phyloP scores from a whole-genome alignment of 108 stramenopile species.

The Cylindrotheca closterium region DNA sequence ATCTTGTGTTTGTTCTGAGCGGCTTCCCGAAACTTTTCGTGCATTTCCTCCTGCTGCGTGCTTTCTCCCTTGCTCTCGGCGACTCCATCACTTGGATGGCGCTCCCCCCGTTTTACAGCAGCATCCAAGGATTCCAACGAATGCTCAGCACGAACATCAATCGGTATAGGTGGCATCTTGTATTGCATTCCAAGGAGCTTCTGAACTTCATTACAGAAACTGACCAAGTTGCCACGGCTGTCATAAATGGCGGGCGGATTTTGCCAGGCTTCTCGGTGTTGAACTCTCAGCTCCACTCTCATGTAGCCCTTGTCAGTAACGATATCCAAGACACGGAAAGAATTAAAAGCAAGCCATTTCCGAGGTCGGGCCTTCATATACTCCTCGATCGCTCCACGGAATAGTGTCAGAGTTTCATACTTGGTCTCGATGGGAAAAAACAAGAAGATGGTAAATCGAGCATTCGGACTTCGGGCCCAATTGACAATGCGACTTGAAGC shows the following conservation, averaged over 20 bases:
- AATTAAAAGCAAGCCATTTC: conserved; percentile 57
- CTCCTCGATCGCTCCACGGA: conserved; percentile 56
- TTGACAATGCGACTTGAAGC: conserved; percentile 67
- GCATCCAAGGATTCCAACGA: no score
- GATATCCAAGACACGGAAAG: conserved; percentile 53
- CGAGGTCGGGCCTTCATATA: conserved; percentile 60
- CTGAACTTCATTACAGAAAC: conserved; percentile 58
- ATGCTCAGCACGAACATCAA: no score
- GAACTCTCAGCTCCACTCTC: conserved; percentile 48
- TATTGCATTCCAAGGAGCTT: conserved; percentile 73
- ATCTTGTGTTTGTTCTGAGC: no score
- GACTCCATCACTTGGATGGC: no score
- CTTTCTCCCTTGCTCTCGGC: no score
- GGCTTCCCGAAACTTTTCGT: no score
- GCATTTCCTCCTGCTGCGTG: no score
- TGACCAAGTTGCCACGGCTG: conserved; percentile 59
- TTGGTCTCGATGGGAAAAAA: conserved; percentile 63
- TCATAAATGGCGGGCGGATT: conserved; percentile 16
- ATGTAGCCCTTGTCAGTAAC: conserved; percentile 64
- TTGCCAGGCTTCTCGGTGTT: conserved; percentile 51
- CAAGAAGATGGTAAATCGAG: conserved; percentile 39
- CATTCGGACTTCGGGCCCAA: conserved; percentile 66
- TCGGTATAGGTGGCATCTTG: conserved; percentile 57
- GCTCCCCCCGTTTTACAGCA: no score
- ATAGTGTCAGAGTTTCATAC: conserved; percentile 51